Base-by-base conservation (phyloP, 148 eudicot species). In the Heliosperma pusillum region DNA sequence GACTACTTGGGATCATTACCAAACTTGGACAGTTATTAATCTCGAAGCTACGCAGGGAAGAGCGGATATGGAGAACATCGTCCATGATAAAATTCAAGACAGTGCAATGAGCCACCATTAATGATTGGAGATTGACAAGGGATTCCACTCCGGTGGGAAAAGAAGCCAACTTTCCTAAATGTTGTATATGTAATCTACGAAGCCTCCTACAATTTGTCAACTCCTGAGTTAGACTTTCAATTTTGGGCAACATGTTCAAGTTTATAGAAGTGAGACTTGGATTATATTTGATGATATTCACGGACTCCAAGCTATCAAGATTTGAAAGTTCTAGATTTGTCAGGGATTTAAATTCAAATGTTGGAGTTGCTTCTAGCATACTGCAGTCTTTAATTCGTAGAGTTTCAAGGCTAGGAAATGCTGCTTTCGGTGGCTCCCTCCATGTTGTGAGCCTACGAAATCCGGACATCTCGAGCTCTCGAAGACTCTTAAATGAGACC, bases 221-320 rank as follows among this genome's bases (percentile, higher is more conserved):
- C 13, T 69, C 72, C 56, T 69, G 57, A 69, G 72, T 58, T 50
- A 69, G 36, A n/a, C 29, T 47, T 19, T 10, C 15, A 33, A 69
- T 3, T 22, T 69, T 26, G 12, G 30, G 13, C 20, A 69, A 12
- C 1, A 13, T 1, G 0, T 3, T 5, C 4, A 47, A 27, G 0
- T 3, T 12, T 6, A 69, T 58, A 7, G 72, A 69, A 16, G 27
- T 50, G n/a, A 69, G 72, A 69, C 3, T 8, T 5, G 9, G 7
- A 33, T 7, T 69, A 69, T 50, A n/a, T 47, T 15, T 69, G 27
- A 69, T 69, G 36, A 69, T 21, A 47, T 69, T 58, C 58, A 69
- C 25, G 10, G 72, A 55, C 50, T 24, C 33, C 10, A 2, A 15
- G 4, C 72, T 30, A 47, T 29, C 17, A 44, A 25, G 21, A 50